Evolutionary conservation across 1,284 basidiomycete genomes (phyloP), one percentile per base, ranked within the genome.

Genomic region (Pseudomicrostroma phylloplanum): DNA sequence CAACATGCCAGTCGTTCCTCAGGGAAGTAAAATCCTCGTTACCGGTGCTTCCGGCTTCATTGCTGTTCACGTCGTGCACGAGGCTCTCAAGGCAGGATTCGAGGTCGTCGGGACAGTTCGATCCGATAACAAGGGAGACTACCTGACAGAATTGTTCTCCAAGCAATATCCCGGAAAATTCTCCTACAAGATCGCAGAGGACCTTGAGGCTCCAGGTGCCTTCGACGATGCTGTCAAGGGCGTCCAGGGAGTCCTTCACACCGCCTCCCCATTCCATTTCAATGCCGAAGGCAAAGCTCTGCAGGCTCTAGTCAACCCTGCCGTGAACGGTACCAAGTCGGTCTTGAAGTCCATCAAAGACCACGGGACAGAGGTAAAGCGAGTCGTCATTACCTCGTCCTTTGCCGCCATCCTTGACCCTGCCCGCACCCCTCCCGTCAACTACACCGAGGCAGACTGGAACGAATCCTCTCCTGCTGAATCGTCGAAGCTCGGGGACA

Each of bases 221-320:
- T 89, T 88, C 67, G 86, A 88, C 69, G 85, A 87, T 49, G 86
- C 86, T 0, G 86, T 89, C 41, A 85, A 85, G 72, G 86, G 82
- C 1, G 84, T 88, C 0, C 84, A 86, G 65, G 87, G 81, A 6
- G 84, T 89, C 36, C 81, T 80, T 40, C 86, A 87, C 76, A 84
- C 81, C 3, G 85, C 85, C 0, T 85, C 84, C 2, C 85, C 85
- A 4, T 81, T 81, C 83, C 80, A 74, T 58, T 68, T 70, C 48
- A 67, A 74, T 57, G 46, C 70, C 56, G 61, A 73, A 25, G 70
- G 72, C 56, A 80, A 80, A 36, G 61, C 61, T 15, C 21, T 58
- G 21, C 41, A 58, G 12, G 41, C 41, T 8, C 73, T 88, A 17
- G 83, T 88, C 70, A 78, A 78, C 1, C 87, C 88, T 0, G 88